Evolutionary conservation across 192 early-diverging fungal species (phyloP), one percentile per base, ranked within the genome.

Genomic region (Backusella morwellensis): DNA sequence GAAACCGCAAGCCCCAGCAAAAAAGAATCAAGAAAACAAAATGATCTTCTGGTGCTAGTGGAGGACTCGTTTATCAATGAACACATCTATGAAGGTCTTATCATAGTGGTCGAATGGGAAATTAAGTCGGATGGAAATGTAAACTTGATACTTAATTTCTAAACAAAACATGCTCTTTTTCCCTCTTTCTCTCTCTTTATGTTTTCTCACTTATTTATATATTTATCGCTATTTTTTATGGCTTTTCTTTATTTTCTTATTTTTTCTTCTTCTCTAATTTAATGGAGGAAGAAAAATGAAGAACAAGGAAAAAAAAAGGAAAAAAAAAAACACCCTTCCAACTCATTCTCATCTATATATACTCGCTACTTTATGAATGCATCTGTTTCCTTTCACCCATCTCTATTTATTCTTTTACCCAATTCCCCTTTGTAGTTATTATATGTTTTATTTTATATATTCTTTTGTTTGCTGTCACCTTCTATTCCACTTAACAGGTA

Each of bases 361-460:
- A 78, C 52, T 75, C 34, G 81, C 77, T 41, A 70, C 70, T 66
- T 85, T 89, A 76, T 87, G 83, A 80, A 81, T 84, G 70, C 76
- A 84, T 5, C 63, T 86, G 69, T 82, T 87, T 36, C 74, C 80
- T 36, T 78, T 84, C 50, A 59, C 85, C n/a, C 88, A 87, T 71
- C 80, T 85, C 17, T 63, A 84, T 9, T 84, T 86, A 42, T 75
- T 84, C 12, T 80, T 82, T 26, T 86, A 86, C 0, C 86, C 85
- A 29, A 85, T 87, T 78, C 75, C 82, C 15, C 8, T 81, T 80
- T 63, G 56, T 63, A 63, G 26, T 63, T 63, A 63, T 0, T 29
- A 63, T 63, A 63, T 63, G 56, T 63, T 32, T 63, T 29, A 29
- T 29, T 59, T 59, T 59, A 59, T 23, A 26, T 26, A 23, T 63